Base-by-base conservation (phyloP, 1,139 yeast genomes). In the Lodderomyces metapsilosis region DNA sequence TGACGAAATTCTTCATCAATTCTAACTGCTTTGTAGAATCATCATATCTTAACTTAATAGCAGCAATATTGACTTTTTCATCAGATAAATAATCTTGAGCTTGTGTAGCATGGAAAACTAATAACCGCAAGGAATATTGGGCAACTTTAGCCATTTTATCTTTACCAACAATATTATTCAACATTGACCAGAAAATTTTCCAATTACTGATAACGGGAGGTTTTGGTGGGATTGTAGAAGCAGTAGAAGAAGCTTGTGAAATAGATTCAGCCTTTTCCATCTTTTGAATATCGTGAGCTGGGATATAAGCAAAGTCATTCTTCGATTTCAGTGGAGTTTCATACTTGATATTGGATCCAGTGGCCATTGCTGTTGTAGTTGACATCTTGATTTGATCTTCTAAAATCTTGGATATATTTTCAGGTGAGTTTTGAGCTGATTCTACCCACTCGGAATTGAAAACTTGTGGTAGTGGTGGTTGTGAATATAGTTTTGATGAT, bases 131-230 rank as follows among this genome's bases (percentile, higher is more conserved):
- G 0, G 75, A 57, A 52, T 83, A 84, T 52, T 81, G 85, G 22
- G 80, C 67, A 4, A 80, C 66, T 52, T 84, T 84, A 27, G 88
- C 85, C 50, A 82, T 46, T 53, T 83, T 82, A 54, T 84, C 92
- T 57, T 84, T 84, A 27, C 91, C 91, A 2, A 78, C 71, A 21
- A 83, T 59, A 43, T 74, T 73, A 46, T 74, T 76, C 44, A 82
- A 59, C 62, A 78, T 63, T 30, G 66, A 64, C 63, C 80, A 73
- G 43, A 81, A 64, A 4, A 82, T 63, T 39, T 78, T 82, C 57
- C 54, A 49, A 35, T 43, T 40, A 18, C 43, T 45, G 8, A 47
- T 42, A 6, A 21, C 3, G 36, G 23, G 41, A 6, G 32, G 18
- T 28, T 28, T 28, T 5, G 32, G 32, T 13, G 18, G 18, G 9